Evolutionary conservation across 2,329 filamentous ascomycete genomes (phyloP).

Genomic region (Aspergillus japonicus): DNA sequence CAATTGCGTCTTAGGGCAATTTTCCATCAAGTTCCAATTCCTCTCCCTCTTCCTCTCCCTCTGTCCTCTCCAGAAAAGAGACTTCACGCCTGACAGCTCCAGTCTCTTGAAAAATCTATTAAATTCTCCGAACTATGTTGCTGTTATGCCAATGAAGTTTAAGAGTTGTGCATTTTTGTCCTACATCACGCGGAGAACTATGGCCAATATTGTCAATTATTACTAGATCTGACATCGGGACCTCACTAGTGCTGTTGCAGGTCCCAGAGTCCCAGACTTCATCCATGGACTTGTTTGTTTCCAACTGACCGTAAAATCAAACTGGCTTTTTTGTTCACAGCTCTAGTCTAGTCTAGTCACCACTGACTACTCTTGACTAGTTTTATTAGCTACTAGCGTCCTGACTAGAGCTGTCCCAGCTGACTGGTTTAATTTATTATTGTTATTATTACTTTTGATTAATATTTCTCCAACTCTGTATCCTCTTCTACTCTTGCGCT

Average conservation of each 20-base stretch:
- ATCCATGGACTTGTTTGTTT: conserved; percentile 27
- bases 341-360: not conserved
- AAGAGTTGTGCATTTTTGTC: conserved; percentile 11
- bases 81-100: not conserved
- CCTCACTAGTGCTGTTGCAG: conserved; percentile 20
- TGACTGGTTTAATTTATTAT: conserved; percentile 17
- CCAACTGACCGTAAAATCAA: conserved; percentile 16
- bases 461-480: not conserved
- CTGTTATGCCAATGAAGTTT: conserved; percentile 2
- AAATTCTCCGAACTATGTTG: not conserved
- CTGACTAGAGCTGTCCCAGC: conserved; percentile 21
- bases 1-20: not conserved
- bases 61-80: not conserved
- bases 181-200: not conserved
- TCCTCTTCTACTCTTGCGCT: conserved; percentile 7
- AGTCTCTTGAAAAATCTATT: not conserved
- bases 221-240: conserved; percentile 23
- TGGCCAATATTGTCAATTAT: conserved; percentile 22
- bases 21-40: not conserved
- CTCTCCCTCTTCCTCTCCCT: not conserved
- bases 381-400: conserved; percentile 14
- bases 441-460: conserved; percentile 9
- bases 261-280: conserved; percentile 14
- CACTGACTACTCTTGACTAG: conserved; percentile 12
- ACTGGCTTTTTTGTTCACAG: conserved; percentile 6